Base-by-base conservation (phyloP, 129 eudicot species). In the Cynara cardunculus region DNA sequence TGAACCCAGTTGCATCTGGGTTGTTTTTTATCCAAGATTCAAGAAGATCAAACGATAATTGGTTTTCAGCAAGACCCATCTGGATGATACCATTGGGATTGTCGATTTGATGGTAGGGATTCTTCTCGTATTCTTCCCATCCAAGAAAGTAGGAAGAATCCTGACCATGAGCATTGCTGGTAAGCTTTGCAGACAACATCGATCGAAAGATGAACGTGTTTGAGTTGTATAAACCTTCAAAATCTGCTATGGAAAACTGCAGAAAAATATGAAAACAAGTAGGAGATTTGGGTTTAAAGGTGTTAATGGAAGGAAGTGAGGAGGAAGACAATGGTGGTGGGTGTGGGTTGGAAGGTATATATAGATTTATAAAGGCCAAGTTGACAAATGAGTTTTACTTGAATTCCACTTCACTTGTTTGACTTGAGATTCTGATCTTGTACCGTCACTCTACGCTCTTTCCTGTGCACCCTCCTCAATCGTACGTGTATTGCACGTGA, bases 41-140 rank as follows among this genome's bases (percentile, higher is more conserved):
- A 0, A 94, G 85, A 25, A 94, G 86, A 82, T 92, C 92, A 35
- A 94, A 92, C 0, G 97, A 92, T 16, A 94, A 89, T 87, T 94
- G 98, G 39, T 94, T 94, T 85, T 94, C 98, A 0, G 98, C 97
- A 1, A 94, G 91, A 0, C 98, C 98, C 98, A 94, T 91, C 74
- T 94, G 98, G 73, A 94, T 91, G 14, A 94, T 92, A 26, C 98
- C 98, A 1, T 79, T 76, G 0, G 94, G 98, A 73, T 94, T 94
- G 1, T 19, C 19, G 46, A 78, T 25, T 39, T 84, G 88, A 22
- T 90, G 83, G 77, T 86, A 92, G 0, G 98, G 98, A 80, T 94
- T 94, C 84, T 94, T 94, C 88, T 94, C 97, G 78, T 94, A 94
- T 84, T 92, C 98, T 62, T 94, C 87, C 98, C 98, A 94, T 53